Percentiles rank a stretch among this genome's conserved stretches.
phyloP scores from a whole-genome alignment of 2,329 filamentous ascomycete genomes.

The Calonectria montana region DNA sequence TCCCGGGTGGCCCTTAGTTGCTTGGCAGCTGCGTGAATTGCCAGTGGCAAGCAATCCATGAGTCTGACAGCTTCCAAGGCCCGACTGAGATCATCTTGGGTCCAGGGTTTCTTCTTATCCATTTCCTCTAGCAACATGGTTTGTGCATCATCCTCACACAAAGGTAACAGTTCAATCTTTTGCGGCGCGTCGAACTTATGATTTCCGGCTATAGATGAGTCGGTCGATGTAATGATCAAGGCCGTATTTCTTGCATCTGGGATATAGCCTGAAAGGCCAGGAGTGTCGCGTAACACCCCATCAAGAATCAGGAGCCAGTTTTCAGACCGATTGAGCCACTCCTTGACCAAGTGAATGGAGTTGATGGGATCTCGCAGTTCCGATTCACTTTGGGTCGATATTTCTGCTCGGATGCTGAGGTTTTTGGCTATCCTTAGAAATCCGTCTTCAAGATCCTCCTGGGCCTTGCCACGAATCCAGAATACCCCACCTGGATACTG shows the following conservation, averaged over 20 bases:
- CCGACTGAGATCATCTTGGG: conserved; percentile 32
- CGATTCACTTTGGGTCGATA: conserved; percentile 28
- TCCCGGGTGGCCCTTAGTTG: conserved; percentile 37
- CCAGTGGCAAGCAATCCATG: conserved; percentile 35
- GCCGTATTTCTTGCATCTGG: conserved; percentile 37
- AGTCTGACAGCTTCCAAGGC: conserved; percentile 34
- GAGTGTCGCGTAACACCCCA: conserved; percentile 36
- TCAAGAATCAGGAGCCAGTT: conserved; percentile 42
- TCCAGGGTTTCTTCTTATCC: conserved; percentile 38
- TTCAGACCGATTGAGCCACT: conserved; percentile 35
- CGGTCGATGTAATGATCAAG: conserved; percentile 39
- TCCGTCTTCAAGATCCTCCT: conserved; percentile 41
- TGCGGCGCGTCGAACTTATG: conserved; percentile 38
- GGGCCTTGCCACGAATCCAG: conserved; percentile 38
- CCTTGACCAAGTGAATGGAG: conserved; percentile 32
- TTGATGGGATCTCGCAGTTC: conserved; percentile 27
- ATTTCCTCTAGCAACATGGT: conserved; percentile 37
- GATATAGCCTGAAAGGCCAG: conserved; percentile 29
- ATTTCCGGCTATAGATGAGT: conserved; percentile 37
- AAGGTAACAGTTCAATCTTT: conserved; percentile 36
- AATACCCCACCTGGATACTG: conserved; percentile 39
- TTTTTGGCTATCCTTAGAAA: conserved; percentile 38
- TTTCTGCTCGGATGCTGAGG: conserved; percentile 24
- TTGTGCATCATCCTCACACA: conserved; percentile 31
- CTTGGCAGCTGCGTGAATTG: conserved; percentile 34